Evolutionary conservation across 352 stramenopile genomes (phyloP), one percentile per base, ranked within the genome.

Genomic region (Globisporangium lucens): DNA sequence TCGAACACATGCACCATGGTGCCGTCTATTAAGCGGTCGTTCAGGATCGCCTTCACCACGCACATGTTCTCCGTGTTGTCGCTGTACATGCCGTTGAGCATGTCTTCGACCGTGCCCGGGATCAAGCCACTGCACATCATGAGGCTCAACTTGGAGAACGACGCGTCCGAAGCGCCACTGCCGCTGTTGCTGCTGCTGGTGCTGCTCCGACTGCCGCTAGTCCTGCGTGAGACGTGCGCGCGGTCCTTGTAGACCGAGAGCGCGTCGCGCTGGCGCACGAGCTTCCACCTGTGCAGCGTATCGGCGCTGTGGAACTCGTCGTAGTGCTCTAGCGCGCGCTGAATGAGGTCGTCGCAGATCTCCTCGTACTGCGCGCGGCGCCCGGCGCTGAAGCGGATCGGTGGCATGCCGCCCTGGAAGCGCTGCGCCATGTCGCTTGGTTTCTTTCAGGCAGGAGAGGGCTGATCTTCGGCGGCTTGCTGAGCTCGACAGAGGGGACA

Each of bases 1-100:
- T 88, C 79, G 61, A 90, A 82, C 52, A 90, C 75, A 55, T 87
- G 78, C n/a, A 90, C 61, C 33, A 90, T 71, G 13, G 74, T 62
- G 24, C 77, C 80, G 56, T 89, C 82, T 29, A 88, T 65, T 49
- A 82, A 86, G 30, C 75, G 74, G 59, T 83, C 71, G 51, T 71
- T 87, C 15, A 81, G 57, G 22, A 90, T 79, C 2, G 72, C 72
- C 41, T 80, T 72, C 20, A 71, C 59, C 29, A 82, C 76, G 46
- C 80, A 73, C 74, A 88, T 75, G 33, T 68, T 80, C 68, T 88
- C 82, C n/a, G 73, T 87, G 29, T 80, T 75, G 55, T 89, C 80
- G 6, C 67, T 72, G 57, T 83, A 89, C 8, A 76, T 63, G 46
- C 82, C 80, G 55, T 61, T 71, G 56, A 90, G 65, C 56, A 85